A percentile compares a stretch with the other conserved stretches of the same genome.
Evolutionary conservation across 371 early-diverging fungal genomes (phyloP).

Genomic region (Funneliformis caledonium): DNA sequence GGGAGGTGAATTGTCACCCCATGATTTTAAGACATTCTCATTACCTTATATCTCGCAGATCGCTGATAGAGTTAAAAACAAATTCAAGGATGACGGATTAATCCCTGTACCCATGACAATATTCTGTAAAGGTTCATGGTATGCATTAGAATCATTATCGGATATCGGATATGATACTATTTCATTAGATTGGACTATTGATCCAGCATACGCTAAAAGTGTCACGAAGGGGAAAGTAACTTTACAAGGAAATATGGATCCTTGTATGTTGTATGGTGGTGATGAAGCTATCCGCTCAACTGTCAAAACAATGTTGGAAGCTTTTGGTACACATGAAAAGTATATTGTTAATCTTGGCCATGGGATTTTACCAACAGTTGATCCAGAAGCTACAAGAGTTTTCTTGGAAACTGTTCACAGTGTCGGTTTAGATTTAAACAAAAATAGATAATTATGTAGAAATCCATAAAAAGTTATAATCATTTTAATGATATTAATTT

Average conservation of each 20-base stretch:
- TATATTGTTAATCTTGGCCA: constrained; percentile 97
- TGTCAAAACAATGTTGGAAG: constrained; percentile 81
- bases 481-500: no score
- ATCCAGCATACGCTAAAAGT: constrained; percentile 70
- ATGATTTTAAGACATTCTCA: constrained; percentile 81
- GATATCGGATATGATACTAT: constrained; percentile 80
- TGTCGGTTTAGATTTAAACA: constrained; percentile 36
- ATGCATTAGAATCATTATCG: constrained; percentile 75
- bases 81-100: constrained; percentile 51
- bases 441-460: not conserved
- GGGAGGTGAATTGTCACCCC: constrained; percentile 91
- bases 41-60: constrained; percentile 90
- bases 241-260: constrained; percentile 97
- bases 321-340: constrained; percentile 71
- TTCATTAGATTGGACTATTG: constrained; percentile 91
- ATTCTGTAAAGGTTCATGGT: constrained; percentile 93
- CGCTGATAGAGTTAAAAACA: constrained; percentile 70
- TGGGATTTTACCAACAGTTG: constrained; percentile 57
- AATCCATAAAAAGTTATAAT: no score
- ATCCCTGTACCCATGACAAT: constrained; percentile 83
- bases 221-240: constrained; percentile 67
- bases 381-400: constrained; percentile 39
- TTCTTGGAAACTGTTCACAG: constrained; percentile 42
- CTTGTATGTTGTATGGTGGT: constrained; percentile 79
- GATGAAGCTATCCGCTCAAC: constrained; percentile 73